A percentile compares a stretch with the other conserved stretches of the same genome.
Conservation (phyloP, 1,139 yeast genomes). For the Hemisphaericaspora lyxosophila region DNA sequence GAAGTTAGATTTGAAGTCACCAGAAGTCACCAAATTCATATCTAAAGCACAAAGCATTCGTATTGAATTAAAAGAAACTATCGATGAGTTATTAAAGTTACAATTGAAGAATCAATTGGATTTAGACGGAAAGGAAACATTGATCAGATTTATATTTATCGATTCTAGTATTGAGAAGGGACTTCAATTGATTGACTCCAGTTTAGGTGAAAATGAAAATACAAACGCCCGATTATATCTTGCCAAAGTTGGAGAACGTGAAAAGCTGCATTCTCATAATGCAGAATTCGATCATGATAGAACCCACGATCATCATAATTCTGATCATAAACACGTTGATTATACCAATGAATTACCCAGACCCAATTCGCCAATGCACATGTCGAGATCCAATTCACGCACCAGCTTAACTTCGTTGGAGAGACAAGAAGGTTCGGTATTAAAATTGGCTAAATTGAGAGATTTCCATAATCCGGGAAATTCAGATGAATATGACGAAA, state of each 20-base stretch:
- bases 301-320: slow-evolving; percentile 11
- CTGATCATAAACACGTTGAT: slow-evolving; percentile 3
- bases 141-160: slow-evolving; percentile 63
- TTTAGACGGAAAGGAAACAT: slow-evolving; percentile 70
- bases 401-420: slow-evolving; percentile 36
- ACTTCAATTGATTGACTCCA: slow-evolving; percentile 48
- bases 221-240: slow-evolving; percentile 12
- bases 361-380: slow-evolving; percentile 25
- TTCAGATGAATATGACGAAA: slow-evolving; percentile 20
- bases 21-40: slow-evolving; percentile 42
- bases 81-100: slow-evolving; percentile 55
- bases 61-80: slow-evolving; percentile 49
- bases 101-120: slow-evolving; percentile 55
- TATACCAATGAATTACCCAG: slow-evolving; percentile 15
- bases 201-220: slow-evolving; percentile 23
- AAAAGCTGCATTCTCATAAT: slow-evolving; percentile 7
- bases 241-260: slow-evolving; percentile 16
- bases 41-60: slow-evolving; percentile 44
- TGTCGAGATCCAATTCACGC: slow-evolving; percentile 38
- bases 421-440: slow-evolving; percentile 43
- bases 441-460: slow-evolving; percentile 33
- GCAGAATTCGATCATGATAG: slow-evolving; percentile 5
- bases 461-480: slow-evolving; percentile 23
- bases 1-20: slow-evolving; percentile 27
- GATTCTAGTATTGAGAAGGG: slow-evolving; percentile 73